These are phyloP conservation scores for Alternaria alternata DNA, from an alignment of 2,329 filamentous ascomycete genomes.

Conservation along the genomic window DNA sequence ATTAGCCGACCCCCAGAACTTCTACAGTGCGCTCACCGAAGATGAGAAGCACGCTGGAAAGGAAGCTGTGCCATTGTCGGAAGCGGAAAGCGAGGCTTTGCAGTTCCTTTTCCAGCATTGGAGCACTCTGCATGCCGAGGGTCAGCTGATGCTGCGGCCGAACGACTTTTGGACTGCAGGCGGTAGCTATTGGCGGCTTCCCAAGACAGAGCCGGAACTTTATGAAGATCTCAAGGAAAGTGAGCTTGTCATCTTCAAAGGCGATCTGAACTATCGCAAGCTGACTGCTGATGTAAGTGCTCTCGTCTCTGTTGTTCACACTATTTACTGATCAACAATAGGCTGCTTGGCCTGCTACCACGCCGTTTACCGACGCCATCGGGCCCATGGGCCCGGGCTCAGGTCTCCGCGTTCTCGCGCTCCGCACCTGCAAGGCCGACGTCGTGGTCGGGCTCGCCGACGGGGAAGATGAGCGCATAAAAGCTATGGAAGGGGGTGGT, in stretches of 20 bases:
- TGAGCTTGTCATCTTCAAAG: constrained; percentile 95
- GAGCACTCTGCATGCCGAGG: constrained; percentile 81
- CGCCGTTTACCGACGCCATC: constrained; percentile 83
- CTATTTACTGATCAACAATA: constrained; percentile 44
- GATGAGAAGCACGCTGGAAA: constrained; percentile 66
- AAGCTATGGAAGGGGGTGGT: constrained; percentile 71
- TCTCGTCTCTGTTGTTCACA: neutral
- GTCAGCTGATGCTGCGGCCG: constrained; percentile 81
- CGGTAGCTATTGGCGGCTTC: constrained; percentile 89
- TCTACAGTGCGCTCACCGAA: constrained; percentile 79
- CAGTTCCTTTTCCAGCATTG: constrained; percentile 83
- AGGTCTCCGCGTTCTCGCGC: constrained; percentile 82
- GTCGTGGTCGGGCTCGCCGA: constrained; percentile 86
- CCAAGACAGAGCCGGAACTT: constrained; percentile 70
- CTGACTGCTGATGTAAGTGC: constrained; percentile 81
- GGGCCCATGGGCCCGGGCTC: constrained; percentile 84
- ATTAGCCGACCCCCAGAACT: constrained; percentile 76
- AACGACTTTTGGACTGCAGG: constrained; percentile 91
- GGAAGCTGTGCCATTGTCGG: constrained; percentile 68
- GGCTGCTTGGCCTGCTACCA: constrained; percentile 85
- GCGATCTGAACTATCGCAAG: constrained; percentile 96
- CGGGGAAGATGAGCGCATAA: constrained; percentile 84
- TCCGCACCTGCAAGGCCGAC: constrained; percentile 96
- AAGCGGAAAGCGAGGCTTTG: constrained; percentile 72
- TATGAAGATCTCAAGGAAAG: constrained; percentile 80